Conservation (phyloP, 169 alveolate genomes). For the Eimeria zaria region DNA sequence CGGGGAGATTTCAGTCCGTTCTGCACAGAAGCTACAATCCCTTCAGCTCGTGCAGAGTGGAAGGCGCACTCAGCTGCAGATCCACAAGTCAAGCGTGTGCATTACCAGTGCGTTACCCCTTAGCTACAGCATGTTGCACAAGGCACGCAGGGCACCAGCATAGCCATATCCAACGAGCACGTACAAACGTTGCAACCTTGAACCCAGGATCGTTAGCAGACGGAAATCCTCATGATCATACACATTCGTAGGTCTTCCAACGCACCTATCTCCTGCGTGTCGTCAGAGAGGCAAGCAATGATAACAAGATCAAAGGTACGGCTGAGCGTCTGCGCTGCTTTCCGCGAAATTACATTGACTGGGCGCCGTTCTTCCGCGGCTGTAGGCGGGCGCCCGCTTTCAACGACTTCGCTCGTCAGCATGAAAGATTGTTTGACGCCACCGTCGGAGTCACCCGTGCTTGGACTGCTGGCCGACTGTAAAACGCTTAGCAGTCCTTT, state of each 20-base stretch:
- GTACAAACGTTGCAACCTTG: not conserved
- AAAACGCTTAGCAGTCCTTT: slow-evolving; percentile 21
- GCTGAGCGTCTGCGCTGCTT: not conserved
- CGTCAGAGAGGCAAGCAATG: slow-evolving; percentile 55
- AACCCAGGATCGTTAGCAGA: too few relatives aligned
- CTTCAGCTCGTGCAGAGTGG: slow-evolving; percentile 18
- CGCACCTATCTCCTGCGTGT: slow-evolving; percentile 47
- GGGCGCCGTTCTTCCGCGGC: slow-evolving; percentile 48
- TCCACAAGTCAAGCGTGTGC: not conserved
- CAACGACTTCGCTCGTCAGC: slow-evolving; percentile 5
- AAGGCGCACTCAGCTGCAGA: slow-evolving; percentile 79
- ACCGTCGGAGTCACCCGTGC: not conserved
- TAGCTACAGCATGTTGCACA: not conserved
- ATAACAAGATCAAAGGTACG: slow-evolving; percentile 28
- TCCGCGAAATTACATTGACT: slow-evolving; percentile 59
- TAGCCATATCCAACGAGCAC: not conserved
- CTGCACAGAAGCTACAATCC: slow-evolving; percentile 78
- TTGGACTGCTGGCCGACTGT: not conserved
- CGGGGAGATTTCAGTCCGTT: slow-evolving; percentile 81
- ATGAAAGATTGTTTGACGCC: slow-evolving; percentile 4
- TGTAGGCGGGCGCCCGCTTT: not conserved
- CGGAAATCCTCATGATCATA: not conserved
- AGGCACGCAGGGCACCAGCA: not conserved
- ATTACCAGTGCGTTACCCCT: not conserved
- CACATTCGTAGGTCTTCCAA: not conserved